Base-by-base conservation (phyloP, 805 yeast genomes). In the Kluyveromyces nonfermentans region DNA sequence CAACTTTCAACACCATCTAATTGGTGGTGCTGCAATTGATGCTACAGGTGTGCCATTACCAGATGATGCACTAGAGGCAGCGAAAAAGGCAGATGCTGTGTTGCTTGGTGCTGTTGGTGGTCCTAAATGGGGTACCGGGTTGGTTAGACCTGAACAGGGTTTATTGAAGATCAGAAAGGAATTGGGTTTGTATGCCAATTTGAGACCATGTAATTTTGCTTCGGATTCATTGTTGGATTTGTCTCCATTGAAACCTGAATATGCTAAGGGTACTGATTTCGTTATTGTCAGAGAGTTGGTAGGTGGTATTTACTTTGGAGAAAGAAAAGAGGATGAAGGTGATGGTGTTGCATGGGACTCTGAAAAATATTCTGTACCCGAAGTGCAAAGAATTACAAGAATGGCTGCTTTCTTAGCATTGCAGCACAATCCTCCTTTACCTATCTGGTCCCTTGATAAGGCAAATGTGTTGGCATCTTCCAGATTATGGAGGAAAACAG, bases 1-100 rank as follows among this genome's bases (percentile, higher is more conserved):
- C 61, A 77, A 83, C 42, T 86, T 87, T 63, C 73, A 83, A 57
- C 68, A 83, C 50, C 96, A 89, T 60, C 73, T 90, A 57, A 90
- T 93, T 55, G 98, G 98, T 51, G 98, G 98, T 58, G 97, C 97
- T 41, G 95, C 97, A 38, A 90, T 93, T 59, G 98, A 93, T 63
- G 96, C 96, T 45, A 82, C 94, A 37, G 98, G 98, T 43, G 81
- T 64, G 41, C 97, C 98, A 46, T 72, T 93, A 51, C 84, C 96
- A 14, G 95, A 84, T 47, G 90, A 74, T 46, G 75, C 96, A 3
- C 72, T 93, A 39, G 84, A 70, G 37, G 88, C 95, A 8, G 76
- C 97, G 32, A 88, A 86, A 67, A 69, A 70, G 37, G 82, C 97
- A 1, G 94, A 90, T 62, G 98, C 97, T 20, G 95, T 93, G n/a